Percentiles rank a stretch among this genome's conserved stretches.
Evolutionary conservation across 768 basidiomycete genomes (phyloP).

Genomic region (Lactarius quietus): DNA sequence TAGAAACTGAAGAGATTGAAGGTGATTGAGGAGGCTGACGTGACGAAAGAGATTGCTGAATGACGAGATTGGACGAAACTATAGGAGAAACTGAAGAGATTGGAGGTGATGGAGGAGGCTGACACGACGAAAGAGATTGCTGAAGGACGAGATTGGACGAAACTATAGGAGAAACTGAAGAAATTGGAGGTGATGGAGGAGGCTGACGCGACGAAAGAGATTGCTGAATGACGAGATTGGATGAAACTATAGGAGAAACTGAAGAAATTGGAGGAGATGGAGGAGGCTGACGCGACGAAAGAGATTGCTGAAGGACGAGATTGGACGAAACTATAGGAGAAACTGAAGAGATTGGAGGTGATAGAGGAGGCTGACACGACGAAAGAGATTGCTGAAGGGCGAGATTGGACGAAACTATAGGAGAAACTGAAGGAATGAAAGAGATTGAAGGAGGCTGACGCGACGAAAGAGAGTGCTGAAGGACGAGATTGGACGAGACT

Average conservation of each 20-base stretch:
- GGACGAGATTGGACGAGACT: background rate
- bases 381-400: background rate
- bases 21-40: conserved; percentile 11
- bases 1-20: background rate
- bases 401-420: background rate
- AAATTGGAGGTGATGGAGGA: conserved; percentile 9
- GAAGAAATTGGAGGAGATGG: conserved; percentile 1
- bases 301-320: background rate
- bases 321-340: background rate
- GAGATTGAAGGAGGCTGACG: conserved; percentile 13
- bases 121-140: background rate
- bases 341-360: background rate
- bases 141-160: background rate
- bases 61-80: background rate
- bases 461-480: background rate
- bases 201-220: background rate
- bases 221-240: background rate
- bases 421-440: background rate
- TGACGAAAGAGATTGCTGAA: background rate
- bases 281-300: conserved; percentile 6
- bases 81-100: background rate
- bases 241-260: background rate
- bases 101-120: conserved; percentile 13
- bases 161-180: background rate
- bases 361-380: conserved; percentile 9